A percentile compares a stretch with the other conserved stretches of the same genome.
These are phyloP conservation scores for Fraxinus xanthoxyloides DNA, from an alignment of 305 asterid genomes.

Conservation along the genomic window DNA sequence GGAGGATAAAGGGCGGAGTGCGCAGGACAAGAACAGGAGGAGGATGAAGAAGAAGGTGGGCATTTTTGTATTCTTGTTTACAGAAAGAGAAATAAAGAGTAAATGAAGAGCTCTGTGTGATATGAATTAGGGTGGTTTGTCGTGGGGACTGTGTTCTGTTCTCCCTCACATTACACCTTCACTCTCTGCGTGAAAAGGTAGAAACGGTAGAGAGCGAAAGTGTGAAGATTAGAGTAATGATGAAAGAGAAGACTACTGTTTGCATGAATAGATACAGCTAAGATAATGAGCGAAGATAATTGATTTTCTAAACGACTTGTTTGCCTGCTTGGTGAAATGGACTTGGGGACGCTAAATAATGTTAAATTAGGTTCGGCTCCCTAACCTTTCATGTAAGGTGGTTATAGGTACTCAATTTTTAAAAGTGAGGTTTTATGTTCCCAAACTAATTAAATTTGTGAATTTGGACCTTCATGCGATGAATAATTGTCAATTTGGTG, in stretches of 20 bases:
- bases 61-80: slow-evolving; percentile 25
- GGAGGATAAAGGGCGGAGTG: slow-evolving; percentile 13
- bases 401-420: neutral
- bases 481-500: neutral
- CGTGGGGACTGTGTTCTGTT: neutral
- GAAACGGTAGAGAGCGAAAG: slow-evolving; percentile 8
- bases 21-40: slow-evolving; percentile 30
- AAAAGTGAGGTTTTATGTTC: neutral
- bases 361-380: neutral
- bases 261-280: slow-evolving; percentile 17
- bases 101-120: neutral
- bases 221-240: neutral
- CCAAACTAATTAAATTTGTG: neutral
- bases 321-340: neutral
- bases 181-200: neutral
- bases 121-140: neutral
- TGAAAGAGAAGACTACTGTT: neutral
- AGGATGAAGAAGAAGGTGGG: slow-evolving; percentile 25
- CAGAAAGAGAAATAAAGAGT: neutral
- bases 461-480: neutral
- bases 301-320: neutral
- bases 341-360: neutral
- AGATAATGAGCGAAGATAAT: neutral
- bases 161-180: slow-evolving; percentile 17
- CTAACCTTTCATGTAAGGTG: neutral